Percentiles rank a stretch among this genome's conserved stretches.
Conservation (phyloP, 2,329 filamentous ascomycete species). For the Aspergillus intermedius region DNA sequence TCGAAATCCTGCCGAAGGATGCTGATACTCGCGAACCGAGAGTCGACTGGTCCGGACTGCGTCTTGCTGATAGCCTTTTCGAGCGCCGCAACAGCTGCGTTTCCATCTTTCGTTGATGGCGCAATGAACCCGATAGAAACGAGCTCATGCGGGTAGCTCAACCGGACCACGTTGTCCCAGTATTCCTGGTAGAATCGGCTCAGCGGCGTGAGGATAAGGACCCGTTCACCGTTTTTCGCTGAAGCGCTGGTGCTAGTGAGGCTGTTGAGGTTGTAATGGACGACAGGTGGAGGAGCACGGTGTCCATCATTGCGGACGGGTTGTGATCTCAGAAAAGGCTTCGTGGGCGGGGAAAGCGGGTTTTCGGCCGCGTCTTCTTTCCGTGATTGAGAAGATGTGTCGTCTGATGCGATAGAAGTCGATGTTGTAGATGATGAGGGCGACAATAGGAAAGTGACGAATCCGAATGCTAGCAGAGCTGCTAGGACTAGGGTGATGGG, state of each 20-base stretch:
- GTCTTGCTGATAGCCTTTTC: slow-evolving; percentile 81
- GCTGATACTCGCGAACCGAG: slow-evolving; percentile 85
- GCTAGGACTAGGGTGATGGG: slow-evolving; percentile 69
- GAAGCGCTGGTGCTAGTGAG: slow-evolving; percentile 75
- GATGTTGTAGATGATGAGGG: slow-evolving; percentile 43
- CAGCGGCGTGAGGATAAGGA: slow-evolving; percentile 89
- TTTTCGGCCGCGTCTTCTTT: slow-evolving; percentile 58
- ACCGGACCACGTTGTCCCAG: slow-evolving; percentile 83
- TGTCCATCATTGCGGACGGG: slow-evolving; percentile 41
- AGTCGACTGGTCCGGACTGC: slow-evolving; percentile 71
- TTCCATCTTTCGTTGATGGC: slow-evolving; percentile 87
- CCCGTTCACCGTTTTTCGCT: slow-evolving; percentile 69
- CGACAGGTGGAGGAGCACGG: slow-evolving; percentile 68
- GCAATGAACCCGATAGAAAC: slow-evolving; percentile 95
- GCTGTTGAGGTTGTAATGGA: slow-evolving; percentile 92
- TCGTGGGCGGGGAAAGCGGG: slow-evolving; percentile 65
- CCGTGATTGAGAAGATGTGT: slow-evolving; percentile 40
- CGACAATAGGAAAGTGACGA: slow-evolving; percentile 49
- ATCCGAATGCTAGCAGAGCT: slow-evolving; percentile 63
- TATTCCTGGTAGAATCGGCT: slow-evolving; percentile 89
- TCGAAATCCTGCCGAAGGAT: slow-evolving; percentile 96
- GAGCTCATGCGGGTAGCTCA: slow-evolving; percentile 86
- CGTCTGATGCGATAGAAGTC: slow-evolving; percentile 30
- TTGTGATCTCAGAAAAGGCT: slow-evolving; percentile 65
- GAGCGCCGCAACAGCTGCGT: slow-evolving; percentile 72